Base-by-base conservation (phyloP, 1,284 basidiomycete genomes). In the Phlebopus sp. region DNA sequence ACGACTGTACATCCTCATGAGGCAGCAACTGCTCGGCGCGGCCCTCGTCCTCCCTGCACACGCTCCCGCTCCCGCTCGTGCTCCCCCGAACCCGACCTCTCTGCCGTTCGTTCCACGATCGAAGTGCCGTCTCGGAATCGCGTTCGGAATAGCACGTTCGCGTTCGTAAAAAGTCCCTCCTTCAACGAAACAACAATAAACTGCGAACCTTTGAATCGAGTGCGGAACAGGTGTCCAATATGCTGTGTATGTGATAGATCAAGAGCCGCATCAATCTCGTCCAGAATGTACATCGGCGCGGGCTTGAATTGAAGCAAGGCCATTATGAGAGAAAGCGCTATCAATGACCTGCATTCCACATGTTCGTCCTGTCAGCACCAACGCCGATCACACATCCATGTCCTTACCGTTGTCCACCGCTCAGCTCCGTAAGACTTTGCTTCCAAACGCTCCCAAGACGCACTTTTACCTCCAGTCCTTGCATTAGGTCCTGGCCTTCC, bases 281-380 rank as follows among this genome's bases (percentile, higher is more conserved):
- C 97, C 18, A 99, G 80, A 63, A 99, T 98, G 69, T 99, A 98
- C 92, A 99, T 96, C 0, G 94, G 97, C n/a, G 96, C 95, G 2
- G 96, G 94, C 66, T 98, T 97, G 81, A 98, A 98, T 69, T 98
- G 95, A 30, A 99, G 80, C 34, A 99, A 79, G 0, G 95, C 90
- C 94, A 99, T 96, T 75, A 99, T 98, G 42, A 99, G 78, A 9
- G 93, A 97, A 2, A 99, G 79, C 0, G 96, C 96, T 60, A 99
- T 98, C 53, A 99, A 79, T 1, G 95, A 97, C 53, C 92, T 95
- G 56, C 29, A 45, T 36, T 6, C 23, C 19, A 29, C 29, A 5
- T 42, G 29, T 46, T 25, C n/a, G 21, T 17, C 13, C 48, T 15
- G 50, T 47, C 38, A 21, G 40, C 35, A 31, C 18, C 37, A 0